Base-by-base conservation (phyloP, 768 basidiomycete species). In the Filobasidium wieringae region DNA sequence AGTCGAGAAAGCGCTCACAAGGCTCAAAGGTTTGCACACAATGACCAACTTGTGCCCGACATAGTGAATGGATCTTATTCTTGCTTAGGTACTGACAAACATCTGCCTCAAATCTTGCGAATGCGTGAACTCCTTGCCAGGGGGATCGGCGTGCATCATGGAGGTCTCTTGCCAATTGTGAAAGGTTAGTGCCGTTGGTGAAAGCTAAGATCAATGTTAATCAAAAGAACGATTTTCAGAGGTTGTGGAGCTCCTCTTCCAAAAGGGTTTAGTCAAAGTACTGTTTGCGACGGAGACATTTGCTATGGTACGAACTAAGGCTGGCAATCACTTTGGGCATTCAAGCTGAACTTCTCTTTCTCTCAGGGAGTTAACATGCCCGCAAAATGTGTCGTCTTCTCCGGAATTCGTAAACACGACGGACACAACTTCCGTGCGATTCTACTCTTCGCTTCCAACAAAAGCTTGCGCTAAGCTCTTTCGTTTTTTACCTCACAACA, bases 251-350 rank as follows among this genome's bases (percentile, higher is more conserved):
- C 95, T 99, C 57, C 80, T 99, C 40, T 99, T 99, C 78, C 92
- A 96, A 72, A 92, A 97, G 68, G 92, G 93, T 9, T 79, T 97
- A 43, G 90, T 97, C 77, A 99, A 99, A 72, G 91, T 90, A 31
- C 81, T 99, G 37, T 99, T 97, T 68, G 95, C 95, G 7, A 99
- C 95, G 0, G 95, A 99, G 76, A 99, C 95, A 0, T 96, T 96
- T 76, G 93, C 92, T 15, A 95, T 95, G 58, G 54, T 55, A 45
- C 26, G 54, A 6, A 24, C 39, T 2, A 19, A 2, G 34, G 33
- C 4, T 22, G 22, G 51, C 27, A 27, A 5, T n/a, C n/a, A n/a
- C n/a, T n/a, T n/a, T n/a, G n/a, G n/a, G n/a, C n/a, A n/a, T n/a
- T n/a, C 30, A 14, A 6, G 50, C 30, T 51, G 4, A n/a, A 17